Base-by-base conservation (phyloP, 2,329 filamentous ascomycete species). In the Diaporthe nobilis region DNA sequence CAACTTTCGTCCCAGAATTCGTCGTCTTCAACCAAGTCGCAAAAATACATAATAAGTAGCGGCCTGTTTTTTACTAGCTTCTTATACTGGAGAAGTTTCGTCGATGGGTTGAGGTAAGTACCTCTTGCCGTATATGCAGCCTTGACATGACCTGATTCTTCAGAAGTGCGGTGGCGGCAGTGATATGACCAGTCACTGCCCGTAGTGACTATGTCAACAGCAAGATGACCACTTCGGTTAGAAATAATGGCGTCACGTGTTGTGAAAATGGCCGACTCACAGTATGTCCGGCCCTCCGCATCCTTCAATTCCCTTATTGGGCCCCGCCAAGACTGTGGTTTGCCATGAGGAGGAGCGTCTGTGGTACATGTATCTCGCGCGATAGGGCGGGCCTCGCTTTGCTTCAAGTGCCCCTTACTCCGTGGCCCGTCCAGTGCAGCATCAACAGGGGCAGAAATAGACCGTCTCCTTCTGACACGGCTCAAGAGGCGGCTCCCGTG, bases 271-370 rank as follows among this genome's bases (percentile, higher is more conserved):
- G 57, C 22, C 34, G 22, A 61, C 58, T 61, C 22, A 61, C 58
- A 42, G n/a, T 39, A 61, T 61, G 22, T 42, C 15, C n/a, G 34
- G 9, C 37, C 58, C 13, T 61, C 58, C 42, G 20, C 58, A 25
- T 61, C 58, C n/a, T 42, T 42, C 10, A 12, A 1, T 42, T 61
- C 37, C 6, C 22, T 15, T 61, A 6, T 7, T 15, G 34, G 34
- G 10, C 5, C 10, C 6, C 34, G 4, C 15, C 2, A 5, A 39
- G 12, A n/a, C 22, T 5, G 22, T 2, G 3, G 6, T 2, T 0
- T 13, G 34, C 15, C 58, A 37, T 61, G 22, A 17, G 34, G 37
- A 31, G 58, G 34, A 15, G 10, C 58, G 9, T 34, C 20, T 7
- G 20, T 37, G 31, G 55, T 20, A 37, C 31, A 34, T 34, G 20